Conservation (phyloP, 306 rosid species). For the Pyrus communis region DNA sequence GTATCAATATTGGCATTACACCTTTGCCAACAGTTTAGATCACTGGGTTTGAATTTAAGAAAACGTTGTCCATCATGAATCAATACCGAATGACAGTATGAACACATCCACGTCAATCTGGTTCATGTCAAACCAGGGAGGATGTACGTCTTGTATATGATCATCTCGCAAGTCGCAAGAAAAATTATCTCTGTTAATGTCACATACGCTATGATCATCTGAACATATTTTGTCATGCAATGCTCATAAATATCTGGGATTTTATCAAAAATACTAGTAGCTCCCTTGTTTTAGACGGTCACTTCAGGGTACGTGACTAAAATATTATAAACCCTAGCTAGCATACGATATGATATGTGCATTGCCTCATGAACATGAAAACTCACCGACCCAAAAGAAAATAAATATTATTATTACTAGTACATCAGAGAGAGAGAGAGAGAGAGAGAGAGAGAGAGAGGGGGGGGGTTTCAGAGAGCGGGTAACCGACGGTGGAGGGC, state of each 20-base stretch:
- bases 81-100: not conserved
- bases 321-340: not conserved
- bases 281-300: constrained; percentile 15
- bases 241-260: not conserved
- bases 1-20: too few relatives aligned
- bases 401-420: not conserved
- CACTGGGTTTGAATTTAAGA: not conserved
- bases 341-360: not conserved
- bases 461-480: not conserved
- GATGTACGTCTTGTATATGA: not conserved
- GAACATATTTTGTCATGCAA: not conserved
- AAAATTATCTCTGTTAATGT: not conserved
- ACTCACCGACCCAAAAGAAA: not conserved
- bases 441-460: not conserved
- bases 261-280: not conserved
- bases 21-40: too few relatives aligned
- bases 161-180: not conserved
- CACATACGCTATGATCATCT: not conserved
- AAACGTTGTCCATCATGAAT: not conserved
- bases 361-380: not conserved
- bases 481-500: constrained; percentile 29
- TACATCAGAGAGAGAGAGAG: not conserved
- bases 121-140: not conserved
- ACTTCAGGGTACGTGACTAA: not conserved
- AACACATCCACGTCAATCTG: not conserved